A percentile compares a stretch with the other conserved stretches of the same genome.
These are phyloP conservation scores for Apiotrichum porosum DNA, from an alignment of 1,284 basidiomycete genomes.

Conservation along the genomic window DNA sequence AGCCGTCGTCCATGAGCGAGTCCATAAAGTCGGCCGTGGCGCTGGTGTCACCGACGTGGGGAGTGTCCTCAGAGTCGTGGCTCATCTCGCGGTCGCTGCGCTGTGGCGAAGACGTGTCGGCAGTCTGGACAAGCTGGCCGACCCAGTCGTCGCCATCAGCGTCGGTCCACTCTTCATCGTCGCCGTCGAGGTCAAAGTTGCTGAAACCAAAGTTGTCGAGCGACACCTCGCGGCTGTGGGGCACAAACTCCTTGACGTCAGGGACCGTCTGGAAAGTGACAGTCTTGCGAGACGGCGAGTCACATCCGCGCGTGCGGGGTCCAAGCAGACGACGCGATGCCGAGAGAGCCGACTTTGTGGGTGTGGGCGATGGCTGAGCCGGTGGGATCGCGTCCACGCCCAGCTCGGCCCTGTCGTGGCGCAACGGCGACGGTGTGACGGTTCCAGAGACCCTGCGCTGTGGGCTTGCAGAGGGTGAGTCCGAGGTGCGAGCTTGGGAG, in stretches of 20 bases:
- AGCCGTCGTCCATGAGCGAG: slow-evolving; percentile 45
- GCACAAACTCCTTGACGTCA: slow-evolving; percentile 81
- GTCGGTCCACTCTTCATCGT: slow-evolving; percentile 18
- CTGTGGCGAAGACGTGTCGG: not conserved
- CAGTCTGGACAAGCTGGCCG: not conserved
- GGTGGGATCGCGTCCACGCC: slow-evolving; percentile 1
- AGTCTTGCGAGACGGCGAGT: slow-evolving; percentile 62
- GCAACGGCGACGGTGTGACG: slow-evolving; percentile 28
- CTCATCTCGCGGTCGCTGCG: not conserved
- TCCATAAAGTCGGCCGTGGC: slow-evolving; percentile 48
- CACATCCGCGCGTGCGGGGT: slow-evolving; percentile 54
- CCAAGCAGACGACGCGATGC: slow-evolving; percentile 71
- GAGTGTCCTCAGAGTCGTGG: slow-evolving; percentile 10
- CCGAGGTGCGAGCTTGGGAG: slow-evolving; percentile 13
- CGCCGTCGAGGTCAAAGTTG: slow-evolving; percentile 2
- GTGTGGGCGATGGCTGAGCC: slow-evolving; percentile 22
- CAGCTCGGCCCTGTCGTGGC: slow-evolving; percentile 5
- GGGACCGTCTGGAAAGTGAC: slow-evolving; percentile 81
- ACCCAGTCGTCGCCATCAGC: slow-evolving; percentile 1
- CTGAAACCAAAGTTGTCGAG: slow-evolving; percentile 41
- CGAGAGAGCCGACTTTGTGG: slow-evolving; percentile 65
- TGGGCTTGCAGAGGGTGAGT: slow-evolving; percentile 37
- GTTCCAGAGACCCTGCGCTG: slow-evolving; percentile 19
- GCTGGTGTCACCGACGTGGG: slow-evolving; percentile 22
- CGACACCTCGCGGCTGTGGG: slow-evolving; percentile 56